Conservation (phyloP, 2,329 filamentous ascomycete species). For the Ceratocystis albifundus region DNA sequence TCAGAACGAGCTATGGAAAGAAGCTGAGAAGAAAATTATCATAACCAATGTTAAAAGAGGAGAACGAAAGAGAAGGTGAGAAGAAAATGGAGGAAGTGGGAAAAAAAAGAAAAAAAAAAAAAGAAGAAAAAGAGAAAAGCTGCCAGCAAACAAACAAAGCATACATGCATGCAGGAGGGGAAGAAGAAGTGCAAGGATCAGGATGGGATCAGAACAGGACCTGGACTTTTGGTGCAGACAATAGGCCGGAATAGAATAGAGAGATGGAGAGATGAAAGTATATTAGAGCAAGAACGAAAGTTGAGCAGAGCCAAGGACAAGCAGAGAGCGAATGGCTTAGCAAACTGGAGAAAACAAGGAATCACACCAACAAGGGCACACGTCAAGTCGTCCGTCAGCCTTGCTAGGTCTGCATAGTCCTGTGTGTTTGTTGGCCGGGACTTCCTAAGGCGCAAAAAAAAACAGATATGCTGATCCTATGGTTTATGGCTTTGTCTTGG, state of each 20-base stretch:
- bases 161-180: slow-evolving; percentile 7
- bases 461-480: too few relatives aligned
- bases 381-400: too few relatives aligned
- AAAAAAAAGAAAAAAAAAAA: slow-evolving; percentile 9
- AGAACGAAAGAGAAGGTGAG: slow-evolving; percentile 2
- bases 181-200: slow-evolving; percentile 12
- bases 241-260: background rate
- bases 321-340: too few relatives aligned
- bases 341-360: too few relatives aligned
- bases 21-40: background rate
- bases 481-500: too few relatives aligned
- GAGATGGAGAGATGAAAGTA: background rate
- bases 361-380: too few relatives aligned
- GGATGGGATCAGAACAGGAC: slow-evolving; percentile 8
- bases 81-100: background rate
- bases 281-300: background rate
- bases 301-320: background rate
- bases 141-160: slow-evolving; percentile 7
- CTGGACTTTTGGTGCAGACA: background rate
- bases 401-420: too few relatives aligned
- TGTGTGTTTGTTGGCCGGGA: too few relatives aligned
- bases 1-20: background rate
- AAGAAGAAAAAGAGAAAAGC: slow-evolving; percentile 10
- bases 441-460: too few relatives aligned
- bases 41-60: slow-evolving; percentile 9